Percentiles rank a stretch among this genome's conserved stretches.
Evolutionary conservation across 1,284 basidiomycete species (phyloP).

Genomic region (Ceratobasidium sp.): DNA sequence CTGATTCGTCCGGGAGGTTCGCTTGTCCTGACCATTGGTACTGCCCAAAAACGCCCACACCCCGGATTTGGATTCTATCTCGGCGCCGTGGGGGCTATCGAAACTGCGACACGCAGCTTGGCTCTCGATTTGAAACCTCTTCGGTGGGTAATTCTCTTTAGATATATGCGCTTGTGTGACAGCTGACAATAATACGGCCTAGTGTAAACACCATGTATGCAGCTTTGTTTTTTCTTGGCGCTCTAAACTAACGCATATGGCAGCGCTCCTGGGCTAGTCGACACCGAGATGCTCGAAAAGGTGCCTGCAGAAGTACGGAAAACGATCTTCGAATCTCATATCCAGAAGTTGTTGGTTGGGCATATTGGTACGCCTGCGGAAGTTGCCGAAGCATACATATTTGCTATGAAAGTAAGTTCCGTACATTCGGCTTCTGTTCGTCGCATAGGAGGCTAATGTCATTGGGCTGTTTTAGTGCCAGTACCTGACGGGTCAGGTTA

Average conservation of each 20-base stretch:
- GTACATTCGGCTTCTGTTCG: too few species aligned
- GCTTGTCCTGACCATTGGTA: neutral
- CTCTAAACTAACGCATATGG: neutral
- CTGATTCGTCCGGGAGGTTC: constrained; percentile 9
- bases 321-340: neutral
- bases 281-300: neutral
- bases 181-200: neutral
- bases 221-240: neutral
- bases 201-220: neutral
- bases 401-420: constrained; percentile 17
- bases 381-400: constrained; percentile 12
- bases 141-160: neutral
- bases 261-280: neutral
- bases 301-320: neutral
- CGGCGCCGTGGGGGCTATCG: neutral
- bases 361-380: constrained; percentile 5
- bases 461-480: too few species aligned
- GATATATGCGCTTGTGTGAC: neutral
- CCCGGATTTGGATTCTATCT: neutral
- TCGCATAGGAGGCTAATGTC: too few species aligned
- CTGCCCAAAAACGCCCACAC: neutral
- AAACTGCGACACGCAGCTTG: neutral
- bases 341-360: neutral
- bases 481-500: too few species aligned
- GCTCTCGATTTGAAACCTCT: constrained; percentile 7